Evolutionary conservation across 805 yeast genomes (phyloP), one percentile per base, ranked within the genome.

Genomic region (Candida broadrunensis): DNA sequence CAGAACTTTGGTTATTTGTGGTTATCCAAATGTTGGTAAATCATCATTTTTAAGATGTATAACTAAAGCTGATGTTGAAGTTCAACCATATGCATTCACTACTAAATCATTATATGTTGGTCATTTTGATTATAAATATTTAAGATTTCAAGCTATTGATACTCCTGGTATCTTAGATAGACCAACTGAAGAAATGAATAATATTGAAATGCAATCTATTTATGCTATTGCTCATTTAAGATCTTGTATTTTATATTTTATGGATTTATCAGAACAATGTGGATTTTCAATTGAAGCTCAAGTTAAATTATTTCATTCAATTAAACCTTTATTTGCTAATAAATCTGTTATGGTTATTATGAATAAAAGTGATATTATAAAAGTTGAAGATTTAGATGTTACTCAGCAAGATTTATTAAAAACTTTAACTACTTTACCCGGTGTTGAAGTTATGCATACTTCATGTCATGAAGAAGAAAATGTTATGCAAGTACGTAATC

Each of bases 111-210:
- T 93, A 55, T 93, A 88, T 57, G 99, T 93, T 44, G 99, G 99
- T 52, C 99, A 93, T 72, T 93, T 93, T 63, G 99, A 93, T 72
- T 93, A 93, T 74, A 93, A 93, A 72, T 95, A 93, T 67, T 74
- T 93, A 60, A 78, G 99, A 60, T 93, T 93, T 75, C 99, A 93
- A 74, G 99, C 98, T 42, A 93, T 93, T 60, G 99, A 93, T 69
- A 93, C 99, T 29, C 99, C 99, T 25, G 99, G 99, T 74, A 90
- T 93, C 57, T 75, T 93, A 63, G 99, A 93, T 69, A 83, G 98
- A 66, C 99, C 99, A 45, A 89, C 97, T 34, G 99, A 93, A 68
- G 99, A 93, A 64, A 93, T 93, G 99, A 93, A 93, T 75, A 93
- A 93, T 70, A 93, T 93, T 66, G 99, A 93, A 74, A 93, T 93